phyloP scores from a whole-genome alignment of 768 basidiomycete species.

The Psilocybe cyanescens region DNA sequence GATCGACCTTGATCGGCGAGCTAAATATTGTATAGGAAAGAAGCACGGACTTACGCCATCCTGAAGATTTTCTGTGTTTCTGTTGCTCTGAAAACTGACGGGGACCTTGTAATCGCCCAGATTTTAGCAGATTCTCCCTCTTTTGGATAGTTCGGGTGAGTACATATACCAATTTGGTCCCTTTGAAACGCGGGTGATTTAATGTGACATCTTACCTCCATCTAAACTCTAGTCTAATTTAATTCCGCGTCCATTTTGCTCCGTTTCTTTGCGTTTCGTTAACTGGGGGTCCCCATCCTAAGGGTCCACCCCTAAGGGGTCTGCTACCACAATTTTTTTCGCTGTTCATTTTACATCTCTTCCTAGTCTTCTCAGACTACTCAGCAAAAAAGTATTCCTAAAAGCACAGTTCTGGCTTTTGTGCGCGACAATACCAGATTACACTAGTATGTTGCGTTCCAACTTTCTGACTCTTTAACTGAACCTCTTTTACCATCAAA shows the following conservation, averaged over 20 bases:
- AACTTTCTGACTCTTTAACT: too few relatives aligned
- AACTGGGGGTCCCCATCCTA: neutral
- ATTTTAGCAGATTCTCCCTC: neutral
- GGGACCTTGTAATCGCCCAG: conserved; percentile 36
- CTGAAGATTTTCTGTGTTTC: conserved; percentile 17
- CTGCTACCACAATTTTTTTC: conserved; percentile 9
- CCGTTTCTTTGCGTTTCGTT: conserved; percentile 13
- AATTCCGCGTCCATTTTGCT: conserved; percentile 28
- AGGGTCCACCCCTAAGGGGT: conserved; percentile 10
- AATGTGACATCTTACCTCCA: conserved; percentile 29
- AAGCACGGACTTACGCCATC: conserved; percentile 17
- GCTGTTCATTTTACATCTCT: conserved; percentile 8
- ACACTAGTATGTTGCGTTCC: too few relatives aligned
- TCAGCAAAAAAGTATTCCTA: neutral
- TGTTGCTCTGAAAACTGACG: conserved; percentile 32
- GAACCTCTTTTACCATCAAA: too few relatives aligned
- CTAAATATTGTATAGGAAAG: conserved; percentile 12
- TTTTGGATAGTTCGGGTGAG: conserved; percentile 25
- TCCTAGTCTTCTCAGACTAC: neutral
- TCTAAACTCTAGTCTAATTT: conserved; percentile 27
- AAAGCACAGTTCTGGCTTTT: too few relatives aligned
- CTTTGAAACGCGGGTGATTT: conserved; percentile 44
- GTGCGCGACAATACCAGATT: too few relatives aligned
- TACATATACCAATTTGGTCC: conserved; percentile 35
- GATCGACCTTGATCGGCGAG: conserved; percentile 21